Base-by-base conservation (phyloP, 1,284 basidiomycete genomes). In the Ustilago cynodontis region DNA sequence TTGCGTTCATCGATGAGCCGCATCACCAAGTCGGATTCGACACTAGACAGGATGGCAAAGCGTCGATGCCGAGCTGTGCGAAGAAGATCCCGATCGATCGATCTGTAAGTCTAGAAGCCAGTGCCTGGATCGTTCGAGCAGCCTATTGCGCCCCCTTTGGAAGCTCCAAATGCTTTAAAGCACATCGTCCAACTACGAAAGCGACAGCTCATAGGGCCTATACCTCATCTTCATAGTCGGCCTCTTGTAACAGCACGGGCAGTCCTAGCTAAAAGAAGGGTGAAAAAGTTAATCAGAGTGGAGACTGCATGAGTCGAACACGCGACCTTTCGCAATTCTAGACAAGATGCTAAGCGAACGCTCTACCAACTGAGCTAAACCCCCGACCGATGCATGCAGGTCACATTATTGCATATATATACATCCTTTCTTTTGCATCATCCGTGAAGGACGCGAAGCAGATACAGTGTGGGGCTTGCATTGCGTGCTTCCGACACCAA, bases 281-380 rank as follows among this genome's bases (percentile, higher is more conserved):
- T 22, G 28, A 53, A 66, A 57, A 24, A 24, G 39, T 47, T 45
- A 60, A 39, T 52, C 26, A 56, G 59, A 50, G 22, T 78, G 76
- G 76, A 78, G 76, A 78, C 76, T 78, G 76, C 76, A 78, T 75
- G 76, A 78, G 76, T 78, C 68, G 76, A 78, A 78, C 76, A 78
- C 76, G 76, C 76, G 76, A 78, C 76, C 76, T 78, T 78, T 78
- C 76, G 68, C 76, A 78, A 59, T 11, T 66, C n/a, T 71, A 76
- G 68, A 52, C 57, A 62, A 50, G 50, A 68, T 78, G 76, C 76
- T 78, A 78, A 78, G 76, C 76, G 71, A 78, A 78, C 71, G 76
- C 76, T 78, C 77, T 77, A 77, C 77, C 77, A 73, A 73, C 77
- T 79, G 71, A 79, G 75, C 73, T 77, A 79, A 76, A 77, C 68